Evolutionary conservation across 805 yeast genomes (phyloP), one percentile per base, ranked within the genome.

Genomic region (Sporopachydermia quercuum): DNA sequence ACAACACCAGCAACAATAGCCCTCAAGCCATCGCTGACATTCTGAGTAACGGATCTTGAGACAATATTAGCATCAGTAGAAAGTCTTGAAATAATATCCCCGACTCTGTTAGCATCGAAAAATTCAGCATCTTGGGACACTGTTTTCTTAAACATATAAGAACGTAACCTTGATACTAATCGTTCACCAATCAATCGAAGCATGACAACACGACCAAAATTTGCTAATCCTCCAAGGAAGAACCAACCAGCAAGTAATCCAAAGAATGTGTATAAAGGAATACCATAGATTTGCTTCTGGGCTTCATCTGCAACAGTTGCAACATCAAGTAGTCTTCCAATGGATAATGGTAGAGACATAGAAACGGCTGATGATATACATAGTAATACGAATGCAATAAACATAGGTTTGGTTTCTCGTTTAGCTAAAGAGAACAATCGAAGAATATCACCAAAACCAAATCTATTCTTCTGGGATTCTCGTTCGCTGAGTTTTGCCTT

Each of bases 21-120:
- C 42, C 96, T 64, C 30, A 86, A 68, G n/a, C 97, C 97, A 55
- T 89, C 96, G 42, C 91, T 78, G 16, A 89, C 68, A 55, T 89
- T 87, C 48, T 81, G 89, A 23, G 96, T 84, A 15, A 89, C 73
- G 0, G 95, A 76, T 50, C 78, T 74, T 4, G 95, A 72, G 11
- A 89, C 93, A 36, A 89, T 75, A 19, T 86, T 84, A 1, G 96
- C 81, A 55, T 89, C 97, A 35, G 83, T 79, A 3, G 91, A 80
- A 37, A 89, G 62, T 45, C 97, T 66, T 3, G 95, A 84, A 36
- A 89, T 85, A 50, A 89, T 65, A 54, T 89, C 97, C 34, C 97
- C 97, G 5, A 86, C 85, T 46, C 87, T 74, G 43, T 91, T 86
- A 19, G 76, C 75, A 52, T 89, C 97, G 60, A 87, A 76, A 51